Base-by-base conservation (phyloP, 2,329 filamentous ascomycete species). In the Alternaria triticimaculans region DNA sequence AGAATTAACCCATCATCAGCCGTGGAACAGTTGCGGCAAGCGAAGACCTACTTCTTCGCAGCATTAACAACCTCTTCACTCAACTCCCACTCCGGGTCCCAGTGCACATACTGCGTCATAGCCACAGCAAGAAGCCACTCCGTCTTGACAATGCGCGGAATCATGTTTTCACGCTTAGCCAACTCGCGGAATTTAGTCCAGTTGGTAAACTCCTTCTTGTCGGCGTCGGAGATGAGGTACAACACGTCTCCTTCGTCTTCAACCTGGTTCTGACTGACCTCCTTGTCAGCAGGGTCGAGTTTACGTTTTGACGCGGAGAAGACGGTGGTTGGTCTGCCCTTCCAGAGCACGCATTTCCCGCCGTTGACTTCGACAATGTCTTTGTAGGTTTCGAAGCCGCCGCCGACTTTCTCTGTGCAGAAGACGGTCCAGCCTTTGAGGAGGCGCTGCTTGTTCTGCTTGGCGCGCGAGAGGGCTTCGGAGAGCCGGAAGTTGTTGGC, bases 51-150 rank as follows among this genome's bases (percentile, higher is more conserved):
- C 53, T 72, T 69, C 25, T 60, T 63, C 25, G 25, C 56, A 57
- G 70, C 68, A 57, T 74, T 73, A 30, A 77, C 70, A 60, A 64
- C 61, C 26, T 79, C 75, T 63, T 80, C 77, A 23, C 58, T 74
- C 25, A 80, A 60, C 66, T 78, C 77, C 77, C 77, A 80, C 26
- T 76, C 64, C 3, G 65, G 54, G 43, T 77, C 68, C 72, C 73
- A 80, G 66, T 79, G 76, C 50, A 96, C 83, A 79, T 93, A 86
- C 81, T 99, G 96, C 72, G 88, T 89, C 92, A 99, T 95, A 5
- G 93, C 93, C 63, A 94, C 90, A 74, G 94, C 91, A 61, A 99
- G 83, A 72, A 99, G 80, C 96, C 96, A 99, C 76, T 99, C 94
- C 3, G 92, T 88, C 50, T 87, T 87, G 23, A 97, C 93, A 44